Evolutionary conservation across 2,329 filamentous ascomycete genomes (phyloP), one percentile per base, ranked within the genome.

Genomic region (Paracorniculantispora psalliotae): DNA sequence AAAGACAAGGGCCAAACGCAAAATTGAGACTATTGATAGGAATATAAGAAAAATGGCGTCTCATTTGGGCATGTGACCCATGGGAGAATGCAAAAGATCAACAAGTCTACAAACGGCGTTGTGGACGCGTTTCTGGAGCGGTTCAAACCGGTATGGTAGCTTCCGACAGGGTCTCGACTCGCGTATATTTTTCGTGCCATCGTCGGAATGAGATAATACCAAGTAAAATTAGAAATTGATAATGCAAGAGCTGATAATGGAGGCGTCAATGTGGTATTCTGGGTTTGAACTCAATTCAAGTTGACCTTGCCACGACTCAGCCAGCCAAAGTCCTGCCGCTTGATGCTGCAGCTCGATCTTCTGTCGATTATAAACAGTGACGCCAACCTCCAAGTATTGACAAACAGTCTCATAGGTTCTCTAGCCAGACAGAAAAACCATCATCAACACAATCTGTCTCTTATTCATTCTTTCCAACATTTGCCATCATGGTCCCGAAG

Each of bases 311-410:
- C 6, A 15, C n/a, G 17, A 19, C 44, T 12, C 26, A 33, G n/a
- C 30, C 2, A 21, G 25, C 4, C 26, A 8, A 17, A 39, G 21
- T 15, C 15, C 21, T 4, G 15, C 19, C 21, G n/a, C 26, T 23
- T 17, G 2, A 15, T 15, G 17, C 4, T 44, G 25, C 8, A 12
- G 25, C 25, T 44, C 21, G 21, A n/a, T 21, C 26, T 54, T 6
- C 10, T n/a, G 51, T 8, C 43, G 21, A 37, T 43, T 56, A 56
- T 56, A 56, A 56, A 56, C 53, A 37, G 19, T 21, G 39, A 9
- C 12, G 30, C 15, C 21, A 39, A 43, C 53, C 53, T n/a, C 15
- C 39, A 5, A 39, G n/a, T 39, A 15, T 13, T 6, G 2, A 26
- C 30, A 33, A 28, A 4, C 12, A 10, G 5, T 21, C 17, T 39